phyloP scores from a whole-genome alignment of 345 rosid species.

The Adansonia digitata region DNA sequence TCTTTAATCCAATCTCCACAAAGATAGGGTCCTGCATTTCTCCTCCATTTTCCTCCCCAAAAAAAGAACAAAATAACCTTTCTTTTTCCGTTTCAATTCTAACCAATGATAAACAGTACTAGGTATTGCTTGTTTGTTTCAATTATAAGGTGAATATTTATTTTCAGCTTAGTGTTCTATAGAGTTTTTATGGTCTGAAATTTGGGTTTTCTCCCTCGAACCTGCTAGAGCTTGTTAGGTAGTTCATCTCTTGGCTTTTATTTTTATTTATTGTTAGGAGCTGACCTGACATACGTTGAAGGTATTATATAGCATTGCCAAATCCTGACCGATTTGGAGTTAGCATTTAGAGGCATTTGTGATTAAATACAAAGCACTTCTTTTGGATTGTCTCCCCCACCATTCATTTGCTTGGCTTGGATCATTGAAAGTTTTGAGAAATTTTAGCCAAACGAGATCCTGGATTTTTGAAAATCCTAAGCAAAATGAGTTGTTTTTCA shows the following conservation, averaged over 20 bases:
- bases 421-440: no score
- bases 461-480: no score
- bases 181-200: neutral
- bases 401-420: no score
- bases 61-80: neutral
- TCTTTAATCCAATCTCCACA: neutral
- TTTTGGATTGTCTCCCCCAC: no score
- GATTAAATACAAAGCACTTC: no score
- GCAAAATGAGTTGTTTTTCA: no score
- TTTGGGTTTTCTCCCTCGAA: neutral
- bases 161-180: neutral
- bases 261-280: neutral
- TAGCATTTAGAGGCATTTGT: neutral
- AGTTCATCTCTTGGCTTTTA: neutral
- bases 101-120: neutral
- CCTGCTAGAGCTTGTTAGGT: neutral
- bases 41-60: constrained; percentile 4
- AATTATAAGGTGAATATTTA: neutral
- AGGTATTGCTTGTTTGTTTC: neutral
- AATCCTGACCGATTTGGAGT: neutral
- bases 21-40: neutral
- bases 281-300: no score
- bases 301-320: neutral
- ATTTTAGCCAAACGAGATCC: no score
- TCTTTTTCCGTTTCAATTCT: neutral